Evolutionary conservation across 129 eudicot species (phyloP), one percentile per base, ranked within the genome.

Genomic region (Solidago caesia): DNA sequence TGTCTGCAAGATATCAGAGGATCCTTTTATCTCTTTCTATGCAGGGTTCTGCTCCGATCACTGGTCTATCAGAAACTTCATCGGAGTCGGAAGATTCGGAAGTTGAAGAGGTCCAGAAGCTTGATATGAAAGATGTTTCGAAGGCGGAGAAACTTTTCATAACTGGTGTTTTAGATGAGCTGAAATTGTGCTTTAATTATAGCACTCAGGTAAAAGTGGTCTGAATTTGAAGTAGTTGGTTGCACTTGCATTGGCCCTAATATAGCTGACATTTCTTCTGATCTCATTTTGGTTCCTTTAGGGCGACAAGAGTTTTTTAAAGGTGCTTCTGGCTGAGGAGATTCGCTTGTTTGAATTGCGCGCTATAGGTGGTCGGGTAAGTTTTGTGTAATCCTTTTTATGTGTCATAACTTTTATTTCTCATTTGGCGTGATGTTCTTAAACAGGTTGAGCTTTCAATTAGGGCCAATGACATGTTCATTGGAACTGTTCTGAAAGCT

Each of bases 291-390:
- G 12, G 45, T 66, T 73, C 26, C 14, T 27, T 26, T 62, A 88
- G 96, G 81, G 71, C 42, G 96, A 85, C 21, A 77, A 75, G 79
- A 86, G 77, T 78, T 83, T 82, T 55, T 78, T 70, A 78, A 85
- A 80, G 85, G 86, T 91, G 78, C 98, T 94, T 82, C 82, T 88
- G 62, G 96, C 93, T 44, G 90, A 91, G 71, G 99, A 94, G 84
- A 88, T 69, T 42, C 90, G 85, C 69, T 84, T 94, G 70, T 86
- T 94, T 83, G 99, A 94, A 83, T 79, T 94, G 66, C 99, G 99
- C 44, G 99, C 99, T 62, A 91, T 86, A 56, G 97, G 99, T 80
- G 97, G 97, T 70, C 96, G 89, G 87, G 99, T 88, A 83, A 74
- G 89, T 74, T 75, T 66, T 44, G 43, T 15, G 33, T n/a, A 2